Conservation (phyloP, 2,329 filamentous ascomycete genomes). For the Zymoseptoria brevis region DNA sequence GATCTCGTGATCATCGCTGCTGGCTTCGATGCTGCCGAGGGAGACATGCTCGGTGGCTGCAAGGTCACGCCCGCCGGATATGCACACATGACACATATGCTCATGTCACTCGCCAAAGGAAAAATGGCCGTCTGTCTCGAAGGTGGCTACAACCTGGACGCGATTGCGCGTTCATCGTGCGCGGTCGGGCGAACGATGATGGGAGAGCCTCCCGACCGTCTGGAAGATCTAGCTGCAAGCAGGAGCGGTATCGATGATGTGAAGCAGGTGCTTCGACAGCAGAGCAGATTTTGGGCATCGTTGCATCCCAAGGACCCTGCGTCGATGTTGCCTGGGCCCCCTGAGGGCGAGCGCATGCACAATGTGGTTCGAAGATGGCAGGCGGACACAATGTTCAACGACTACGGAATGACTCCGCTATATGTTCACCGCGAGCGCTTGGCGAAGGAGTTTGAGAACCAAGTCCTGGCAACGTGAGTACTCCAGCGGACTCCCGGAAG, state of each 20-base stretch:
- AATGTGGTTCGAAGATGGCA: constrained; percentile 76
- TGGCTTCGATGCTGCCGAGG: constrained; percentile 90
- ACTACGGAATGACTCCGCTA: constrained; percentile 69
- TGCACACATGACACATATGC: constrained; percentile 98
- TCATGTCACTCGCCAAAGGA: constrained; percentile 86
- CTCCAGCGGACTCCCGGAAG: background rate
- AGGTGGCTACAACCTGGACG: constrained; percentile 87
- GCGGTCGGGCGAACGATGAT: constrained; percentile 89
- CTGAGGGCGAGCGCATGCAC: constrained; percentile 57
- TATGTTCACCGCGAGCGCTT: constrained; percentile 63
- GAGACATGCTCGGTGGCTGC: constrained; percentile 86
- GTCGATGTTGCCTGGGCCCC: constrained; percentile 23
- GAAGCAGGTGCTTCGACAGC: constrained; percentile 49
- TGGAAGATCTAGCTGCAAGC: constrained; percentile 42
- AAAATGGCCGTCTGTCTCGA: constrained; percentile 90
- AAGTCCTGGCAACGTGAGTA: constrained; percentile 28
- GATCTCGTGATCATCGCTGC: constrained; percentile 93
- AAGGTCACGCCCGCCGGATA: constrained; percentile 88
- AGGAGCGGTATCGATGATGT: constrained; percentile 48
- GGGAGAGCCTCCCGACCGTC: constrained; percentile 75
- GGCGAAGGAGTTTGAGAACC: constrained; percentile 24
- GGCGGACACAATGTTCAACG: constrained; percentile 60
- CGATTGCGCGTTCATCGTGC: constrained; percentile 86
- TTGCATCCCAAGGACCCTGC: constrained; percentile 59
- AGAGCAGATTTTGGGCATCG: constrained; percentile 74